Evolutionary conservation across 805 yeast species (phyloP), one percentile per base, ranked within the genome.

Genomic region (Saturnispora mendoncae): DNA sequence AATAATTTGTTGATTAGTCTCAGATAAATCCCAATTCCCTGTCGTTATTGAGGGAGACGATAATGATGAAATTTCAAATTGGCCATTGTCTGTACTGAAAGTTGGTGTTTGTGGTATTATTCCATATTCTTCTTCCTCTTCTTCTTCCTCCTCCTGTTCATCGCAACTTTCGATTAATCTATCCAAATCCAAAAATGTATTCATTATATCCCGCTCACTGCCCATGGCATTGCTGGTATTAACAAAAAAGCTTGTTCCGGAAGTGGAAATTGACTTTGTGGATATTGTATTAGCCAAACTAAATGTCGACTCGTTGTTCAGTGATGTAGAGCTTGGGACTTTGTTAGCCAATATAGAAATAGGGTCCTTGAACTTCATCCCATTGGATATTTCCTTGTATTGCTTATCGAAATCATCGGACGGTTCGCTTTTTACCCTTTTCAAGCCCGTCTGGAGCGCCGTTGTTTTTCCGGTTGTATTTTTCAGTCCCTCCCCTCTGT

Each of bases 181-280:
- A 21, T 37, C 17, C 14, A 37, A 20, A 37, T 37, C 39, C n/a
- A 37, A 28, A 12, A 37, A 37, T 6, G 39, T 28, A 5, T 23
- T 25, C 21, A 37, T 12, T 29, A 37, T 20, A 28, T 36, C 33
- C n/a, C n/a, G n/a, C n/a, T n/a, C n/a, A n/a, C n/a, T n/a, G n/a
- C n/a, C n/a, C n/a, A n/a, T n/a, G n/a, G n/a, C n/a, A n/a, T n/a
- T n/a, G n/a, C n/a, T n/a, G n/a, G n/a, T n/a, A n/a, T n/a, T n/a
- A n/a, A n/a, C n/a, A n/a, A n/a, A n/a, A n/a, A n/a, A n/a, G n/a
- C n/a, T 15, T 34, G 21, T 2, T 34, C 30, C 30, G 6, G 30
- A 12, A n/a, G 14, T 27, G 12, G 13, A 27, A 10, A 27, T n/a
- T 7, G 30, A 19, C 24, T 19, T 32, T 17, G 35, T 32, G 24